Evolutionary conservation across 75 land plant genomes (phyloP), one percentile per base, ranked within the genome.

Genomic region (Ceratopteris richardii): DNA sequence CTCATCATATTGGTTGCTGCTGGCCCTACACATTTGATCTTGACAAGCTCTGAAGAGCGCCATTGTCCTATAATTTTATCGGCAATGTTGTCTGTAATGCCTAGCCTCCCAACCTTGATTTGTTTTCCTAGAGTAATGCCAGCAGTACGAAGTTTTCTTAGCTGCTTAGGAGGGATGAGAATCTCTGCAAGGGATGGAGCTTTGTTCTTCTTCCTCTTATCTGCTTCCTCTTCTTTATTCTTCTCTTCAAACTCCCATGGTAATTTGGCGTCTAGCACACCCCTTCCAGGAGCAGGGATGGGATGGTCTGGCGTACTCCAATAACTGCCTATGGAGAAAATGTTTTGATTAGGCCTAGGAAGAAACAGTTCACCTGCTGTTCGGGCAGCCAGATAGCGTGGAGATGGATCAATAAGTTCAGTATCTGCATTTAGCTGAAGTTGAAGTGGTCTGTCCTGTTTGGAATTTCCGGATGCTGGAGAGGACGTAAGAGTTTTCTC

Each of bases 131-230:
- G 17, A 22, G 26, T 28, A 65, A 93, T 75, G 53, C 95, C 96
- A 0, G 60, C 51, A 41, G 71, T 65, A 51, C 90, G 74, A 69
- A 93, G 42, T 66, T 96, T 71, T 73, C 78, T 93, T 55, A 93
- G 69, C 72, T 93, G 90, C 57, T 29, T 36, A 29, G 83, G 96
- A 28, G 93, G 90, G 30, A 93, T 77, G 21, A 96, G 85, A 69
- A 93, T 46, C 59, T 93, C 98, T 18, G 98, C 98, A 77, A 93
- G 59, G 14, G 87, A 56, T 3, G 98, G 96, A 12, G 89, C 80
- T 68, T 67, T 85, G 23, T 66, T 72, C 36, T 42, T 47, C 76
- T 50, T 72, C 74, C 31, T 67, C 67, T 52, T 79, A 68, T 22
- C 48, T 47, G 37, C 33, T 42, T 41, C 36, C 31, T 31, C 75